Evolutionary conservation across 2,329 filamentous ascomycete genomes (phyloP).

Genomic region (Phyllosticta citriasiana): DNA sequence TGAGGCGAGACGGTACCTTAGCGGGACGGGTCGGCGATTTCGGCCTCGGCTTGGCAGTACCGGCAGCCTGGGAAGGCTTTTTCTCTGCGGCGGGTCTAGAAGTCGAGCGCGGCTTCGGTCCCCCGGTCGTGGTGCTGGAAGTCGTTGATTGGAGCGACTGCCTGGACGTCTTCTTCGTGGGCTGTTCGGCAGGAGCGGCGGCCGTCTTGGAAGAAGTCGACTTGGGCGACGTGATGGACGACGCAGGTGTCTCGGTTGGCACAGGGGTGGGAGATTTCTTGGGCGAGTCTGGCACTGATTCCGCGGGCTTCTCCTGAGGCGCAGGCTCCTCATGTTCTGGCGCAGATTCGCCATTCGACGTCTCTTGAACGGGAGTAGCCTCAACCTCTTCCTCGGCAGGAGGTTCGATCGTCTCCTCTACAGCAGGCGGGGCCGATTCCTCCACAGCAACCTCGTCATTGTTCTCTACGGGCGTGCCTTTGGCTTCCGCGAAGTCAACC

Average conservation of each 20-base stretch:
- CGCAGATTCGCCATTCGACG: conserved; percentile 22
- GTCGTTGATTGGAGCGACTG: conserved; percentile 6
- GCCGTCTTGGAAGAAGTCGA: conserved; percentile 6
- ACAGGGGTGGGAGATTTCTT: conserved; percentile 18
- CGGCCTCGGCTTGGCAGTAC: conserved; percentile 29
- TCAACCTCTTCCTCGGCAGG: conserved; percentile 19
- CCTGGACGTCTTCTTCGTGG: conserved; percentile 8
- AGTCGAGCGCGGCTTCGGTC: conserved; percentile 1
- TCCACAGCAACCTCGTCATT: neutral
- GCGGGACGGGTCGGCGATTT: conserved; percentile 60
- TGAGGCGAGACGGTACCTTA: conserved; percentile 56
- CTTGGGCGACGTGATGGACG: conserved; percentile 7
- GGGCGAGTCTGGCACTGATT: neutral
- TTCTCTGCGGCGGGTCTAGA: conserved; percentile 4
- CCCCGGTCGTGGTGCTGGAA: neutral
- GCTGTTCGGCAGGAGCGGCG: neutral
- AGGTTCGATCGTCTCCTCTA: conserved; percentile 1
- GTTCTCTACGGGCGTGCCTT: neutral
- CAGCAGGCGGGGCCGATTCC: neutral
- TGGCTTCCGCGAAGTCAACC: conserved; percentile 7
- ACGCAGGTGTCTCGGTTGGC: conserved; percentile 7
- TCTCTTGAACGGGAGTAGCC: conserved; percentile 16
- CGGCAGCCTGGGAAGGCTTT: conserved; percentile 16
- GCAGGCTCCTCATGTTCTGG: conserved; percentile 17
- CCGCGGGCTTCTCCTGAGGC: conserved; percentile 15